Base-by-base conservation (phyloP, 2,329 filamentous ascomycete species). In the Xylariaceae sp. region DNA sequence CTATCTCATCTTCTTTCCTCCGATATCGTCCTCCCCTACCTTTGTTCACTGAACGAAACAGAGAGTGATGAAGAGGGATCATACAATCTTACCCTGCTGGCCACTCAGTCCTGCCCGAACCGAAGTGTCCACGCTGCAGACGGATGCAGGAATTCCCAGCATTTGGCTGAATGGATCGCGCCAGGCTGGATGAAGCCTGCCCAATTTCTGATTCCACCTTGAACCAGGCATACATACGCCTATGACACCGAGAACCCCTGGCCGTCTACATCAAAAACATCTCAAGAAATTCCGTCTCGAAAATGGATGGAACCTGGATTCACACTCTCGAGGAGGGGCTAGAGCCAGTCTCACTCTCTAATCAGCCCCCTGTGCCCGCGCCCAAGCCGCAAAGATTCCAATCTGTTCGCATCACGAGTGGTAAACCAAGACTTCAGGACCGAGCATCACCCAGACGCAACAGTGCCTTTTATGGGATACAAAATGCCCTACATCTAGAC, bases 311-410 rank as follows among this genome's bases (percentile, higher is more conserved):
- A 40, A 48, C 57, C 12, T 55, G 57, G 55, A 46, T 54, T 42
- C 57, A 60, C 18, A 57, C 55, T 10, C 52, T 55, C 26, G 57
- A 60, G 37, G 49, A 52, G 18, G 57, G 55, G 12, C 18, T 49
- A 5, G 55, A 57, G 40, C 57, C 55, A 1, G 12, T 59, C 47
- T 47, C 54, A 2, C 56, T 56, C 13, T 48, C 54, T 7, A 55
- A 51, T 7, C 51, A 46, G 18, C 55, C 52, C 2, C 55, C 55
- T 9, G 39, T 39, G 13, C 57, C 57, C 16, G 52, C 50, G 42
- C 55, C 57, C 15, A 60, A 60, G 29, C 57, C 57, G 15, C 55
- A 53, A 43, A 53, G 57, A 54, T 55, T 60, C 32, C 57, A 55
- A 26, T 60, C 57, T 13, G 52, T 55, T 30, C 57, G 55, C 19